Percentiles rank a stretch among this genome's conserved stretches.
These are phyloP conservation scores for Fraxinus albicans DNA, from an alignment of 305 asterid genomes.

Conservation along the genomic window DNA sequence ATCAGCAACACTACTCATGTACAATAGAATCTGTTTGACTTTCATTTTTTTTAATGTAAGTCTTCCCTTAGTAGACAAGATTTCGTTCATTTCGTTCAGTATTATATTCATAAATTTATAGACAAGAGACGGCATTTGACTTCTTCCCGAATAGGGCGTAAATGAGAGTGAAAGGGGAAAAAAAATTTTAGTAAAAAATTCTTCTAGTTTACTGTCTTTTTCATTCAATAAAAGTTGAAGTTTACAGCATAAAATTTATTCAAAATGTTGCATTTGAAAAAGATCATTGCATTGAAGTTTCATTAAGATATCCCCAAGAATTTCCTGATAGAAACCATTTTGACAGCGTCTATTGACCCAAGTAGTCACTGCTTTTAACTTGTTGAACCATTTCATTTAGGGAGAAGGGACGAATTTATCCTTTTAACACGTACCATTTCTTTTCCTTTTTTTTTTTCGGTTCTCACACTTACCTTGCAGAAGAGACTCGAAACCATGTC, in stretches of 20 bases:
- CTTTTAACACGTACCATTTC: too few relatives aligned
- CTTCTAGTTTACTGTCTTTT: neutral
- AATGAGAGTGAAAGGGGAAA: neutral
- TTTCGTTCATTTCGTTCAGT: neutral
- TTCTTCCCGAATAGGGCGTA: neutral
- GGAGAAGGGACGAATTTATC: too few relatives aligned
- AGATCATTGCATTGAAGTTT: neutral
- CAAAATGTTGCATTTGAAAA: neutral
- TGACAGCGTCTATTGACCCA: neutral
- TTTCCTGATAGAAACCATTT: neutral
- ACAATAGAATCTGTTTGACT: neutral
- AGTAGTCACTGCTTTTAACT: neutral
- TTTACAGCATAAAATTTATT: neutral
- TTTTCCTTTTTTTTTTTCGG: too few relatives aligned
- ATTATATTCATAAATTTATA: neutral
- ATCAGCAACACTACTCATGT: neutral
- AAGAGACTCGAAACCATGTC: neutral
- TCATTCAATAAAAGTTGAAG: neutral
- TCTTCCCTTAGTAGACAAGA: neutral
- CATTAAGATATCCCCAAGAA: neutral
- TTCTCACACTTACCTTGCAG: neutral
- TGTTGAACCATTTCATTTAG: neutral
- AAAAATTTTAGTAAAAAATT: too few relatives aligned
- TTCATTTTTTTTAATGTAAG: neutral
- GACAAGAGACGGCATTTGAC: neutral